Percentiles rank a stretch among this genome's conserved stretches.
phyloP scores from a whole-genome alignment of 1,284 basidiomycete genomes.

The Schizopora paradoxa region DNA sequence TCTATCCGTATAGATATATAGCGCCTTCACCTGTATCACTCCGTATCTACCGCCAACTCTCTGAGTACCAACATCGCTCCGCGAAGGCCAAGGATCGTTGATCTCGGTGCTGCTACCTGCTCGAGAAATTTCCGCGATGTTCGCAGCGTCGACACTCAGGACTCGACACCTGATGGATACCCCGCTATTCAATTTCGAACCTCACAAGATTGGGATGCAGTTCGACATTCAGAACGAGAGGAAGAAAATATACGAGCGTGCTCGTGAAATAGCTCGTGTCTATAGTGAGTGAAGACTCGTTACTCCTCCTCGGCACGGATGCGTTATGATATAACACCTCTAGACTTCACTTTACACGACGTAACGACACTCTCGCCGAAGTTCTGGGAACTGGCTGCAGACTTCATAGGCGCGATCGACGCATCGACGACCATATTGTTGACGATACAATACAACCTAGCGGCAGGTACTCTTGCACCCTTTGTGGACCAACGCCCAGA shows the following conservation, averaged over 20 bases:
- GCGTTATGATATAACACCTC: too few species aligned
- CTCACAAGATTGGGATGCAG: too few species aligned
- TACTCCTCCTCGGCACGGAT: too few species aligned
- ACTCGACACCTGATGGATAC: not conserved
- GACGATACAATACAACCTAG: slow-evolving; percentile 42
- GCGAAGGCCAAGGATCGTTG: too few species aligned
- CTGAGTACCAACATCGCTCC: too few species aligned
- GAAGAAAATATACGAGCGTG: slow-evolving; percentile 12
- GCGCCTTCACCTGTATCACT: too few species aligned
- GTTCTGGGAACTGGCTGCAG: slow-evolving; percentile 45
- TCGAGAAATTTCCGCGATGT: too few species aligned
- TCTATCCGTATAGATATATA: too few species aligned
- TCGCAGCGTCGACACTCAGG: too few species aligned
- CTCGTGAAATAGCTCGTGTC: slow-evolving; percentile 22
- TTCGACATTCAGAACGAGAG: not conserved
- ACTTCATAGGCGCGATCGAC: slow-evolving; percentile 43
- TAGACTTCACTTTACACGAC: slow-evolving; percentile 39
- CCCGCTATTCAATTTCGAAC: not conserved
- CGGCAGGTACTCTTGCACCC: slow-evolving; percentile 44
- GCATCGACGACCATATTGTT: slow-evolving; percentile 45
- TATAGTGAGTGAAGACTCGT: slow-evolving; percentile 23
- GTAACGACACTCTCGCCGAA: slow-evolving; percentile 39
- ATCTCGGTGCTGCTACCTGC: too few species aligned
- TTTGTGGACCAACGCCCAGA: slow-evolving; percentile 43
- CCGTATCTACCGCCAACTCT: too few species aligned